Base-by-base conservation (phyloP, 2,329 filamentous ascomycete species). In the Penicillium occitanis region DNA sequence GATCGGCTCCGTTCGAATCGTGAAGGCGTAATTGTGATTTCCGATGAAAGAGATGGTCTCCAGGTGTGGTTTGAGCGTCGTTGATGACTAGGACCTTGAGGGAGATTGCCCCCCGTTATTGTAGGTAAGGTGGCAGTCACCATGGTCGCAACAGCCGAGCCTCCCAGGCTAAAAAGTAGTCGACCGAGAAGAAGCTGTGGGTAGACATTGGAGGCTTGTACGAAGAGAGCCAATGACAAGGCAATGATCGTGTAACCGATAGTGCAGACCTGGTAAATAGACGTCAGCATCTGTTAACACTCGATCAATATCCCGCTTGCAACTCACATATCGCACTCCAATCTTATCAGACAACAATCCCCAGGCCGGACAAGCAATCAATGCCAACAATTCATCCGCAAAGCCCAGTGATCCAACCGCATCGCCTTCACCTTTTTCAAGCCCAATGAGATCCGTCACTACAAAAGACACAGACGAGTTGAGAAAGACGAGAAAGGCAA, bases 121-220 rank as follows among this genome's bases (percentile, higher is more conserved):
- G 84, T 89, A 1, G 95, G 95, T 28, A 99, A 83, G 55, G 96
- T 92, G 3, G 95, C 95, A 8, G 95, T 98, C 22, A 99, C 95
- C 95, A 99, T 99, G 1, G 95, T 98, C 14, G 93, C 93, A 84
- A 91, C 88, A 25, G 94, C 95, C n/a, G 93, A 93, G 22, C 91
- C 95, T 28, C 95, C 95, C 19, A 97, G 72, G 70, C 93, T 95
- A 79, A 99, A 99, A 64, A 96, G 82, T 61, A 98, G 82, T 70
- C 95, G 86, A 64, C 91, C 93, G 50, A 97, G 81, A 64, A 98
- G 81, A 70, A 99, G 82, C 76, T 96, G 90, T 10, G 95, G 94
- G 78, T 97, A 97, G 8, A 97, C 87, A 78, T 93, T 92, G 71
- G 83, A 85, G 33, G 92, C 92, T 83, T 96, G 92, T 30, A 97